Evolutionary conservation across 2,329 filamentous ascomycete genomes (phyloP).

Genomic region (Cytospora chrysosperma): DNA sequence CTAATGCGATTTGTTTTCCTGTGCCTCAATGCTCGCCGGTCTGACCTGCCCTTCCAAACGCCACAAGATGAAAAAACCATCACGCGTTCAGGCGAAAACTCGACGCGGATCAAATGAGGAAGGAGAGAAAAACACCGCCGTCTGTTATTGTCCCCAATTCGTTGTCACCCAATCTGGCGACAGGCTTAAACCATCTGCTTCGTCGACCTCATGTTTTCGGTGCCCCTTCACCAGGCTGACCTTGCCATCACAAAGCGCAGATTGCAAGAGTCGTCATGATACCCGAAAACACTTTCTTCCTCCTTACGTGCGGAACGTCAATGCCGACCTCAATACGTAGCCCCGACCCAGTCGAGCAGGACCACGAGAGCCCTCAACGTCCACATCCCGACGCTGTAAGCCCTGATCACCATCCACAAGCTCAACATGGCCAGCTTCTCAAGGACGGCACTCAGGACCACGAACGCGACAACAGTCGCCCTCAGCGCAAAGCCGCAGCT

Average conservation of each 20-base stretch:
- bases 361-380: slow-evolving; percentile 14
- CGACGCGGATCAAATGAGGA: too few species aligned
- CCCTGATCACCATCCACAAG: slow-evolving; percentile 15
- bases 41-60: background rate
- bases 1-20: too few species aligned
- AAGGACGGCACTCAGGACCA: slow-evolving; percentile 9
- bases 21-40: background rate
- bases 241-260: background rate
- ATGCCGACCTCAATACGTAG: slow-evolving; percentile 15
- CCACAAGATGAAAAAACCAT: background rate
- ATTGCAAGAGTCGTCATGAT: background rate
- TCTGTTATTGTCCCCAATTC: background rate
- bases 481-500: slow-evolving; percentile 20
- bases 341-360: slow-evolving; percentile 22
- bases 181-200: background rate
- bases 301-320: background rate
- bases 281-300: background rate
- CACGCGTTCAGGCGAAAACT: background rate
- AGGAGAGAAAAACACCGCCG: too few species aligned
- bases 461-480: slow-evolving; percentile 14
- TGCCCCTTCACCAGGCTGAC: background rate
- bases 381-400: slow-evolving; percentile 18
- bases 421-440: slow-evolving; percentile 5
- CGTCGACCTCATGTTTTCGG: background rate
- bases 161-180: background rate